Conservation (phyloP, 2,329 filamentous ascomycete species). For the Penicillium sp. region DNA sequence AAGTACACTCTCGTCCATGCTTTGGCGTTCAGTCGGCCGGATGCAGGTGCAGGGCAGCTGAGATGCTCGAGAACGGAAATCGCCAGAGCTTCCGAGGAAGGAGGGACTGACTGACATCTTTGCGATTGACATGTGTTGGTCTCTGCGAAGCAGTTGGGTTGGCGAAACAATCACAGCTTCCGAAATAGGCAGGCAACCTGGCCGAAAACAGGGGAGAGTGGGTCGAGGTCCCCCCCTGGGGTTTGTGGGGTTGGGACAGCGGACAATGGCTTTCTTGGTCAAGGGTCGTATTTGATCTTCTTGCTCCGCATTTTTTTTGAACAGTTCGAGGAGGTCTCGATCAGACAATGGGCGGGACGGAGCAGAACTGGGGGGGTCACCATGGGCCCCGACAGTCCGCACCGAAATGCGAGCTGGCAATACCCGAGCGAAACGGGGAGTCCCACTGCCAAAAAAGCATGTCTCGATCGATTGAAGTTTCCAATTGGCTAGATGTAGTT, state of each 20-base stretch:
- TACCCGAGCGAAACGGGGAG: background rate
- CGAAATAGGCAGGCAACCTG: constrained; percentile 13
- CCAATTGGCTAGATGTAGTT: background rate
- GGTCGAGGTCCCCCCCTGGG: constrained; percentile 12
- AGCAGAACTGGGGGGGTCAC: background rate
- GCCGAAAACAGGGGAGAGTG: constrained; percentile 25
- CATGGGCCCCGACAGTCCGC: constrained; percentile 1
- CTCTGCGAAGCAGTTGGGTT: constrained; percentile 6
- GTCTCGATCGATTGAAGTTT: background rate
- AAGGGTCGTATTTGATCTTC: constrained; percentile 10
- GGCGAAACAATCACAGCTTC: constrained; percentile 5
- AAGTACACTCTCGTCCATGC: constrained; percentile 34
- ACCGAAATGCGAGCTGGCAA: constrained; percentile 8
- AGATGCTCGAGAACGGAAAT: constrained; percentile 20
- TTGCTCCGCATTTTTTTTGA: constrained; percentile 3
- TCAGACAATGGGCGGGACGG: constrained; percentile 3
- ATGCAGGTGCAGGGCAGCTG: constrained; percentile 22
- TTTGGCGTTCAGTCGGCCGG: constrained; percentile 14
- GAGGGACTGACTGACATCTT: constrained; percentile 16
- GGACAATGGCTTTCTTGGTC: constrained; percentile 21
- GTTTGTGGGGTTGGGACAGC: constrained; percentile 19
- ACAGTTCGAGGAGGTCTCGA: background rate
- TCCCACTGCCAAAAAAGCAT: background rate
- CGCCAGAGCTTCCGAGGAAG: constrained; percentile 4
- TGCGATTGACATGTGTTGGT: constrained; percentile 16